Conservation (phyloP, 164 flowering plant species). For the Aristolochia californica region DNA sequence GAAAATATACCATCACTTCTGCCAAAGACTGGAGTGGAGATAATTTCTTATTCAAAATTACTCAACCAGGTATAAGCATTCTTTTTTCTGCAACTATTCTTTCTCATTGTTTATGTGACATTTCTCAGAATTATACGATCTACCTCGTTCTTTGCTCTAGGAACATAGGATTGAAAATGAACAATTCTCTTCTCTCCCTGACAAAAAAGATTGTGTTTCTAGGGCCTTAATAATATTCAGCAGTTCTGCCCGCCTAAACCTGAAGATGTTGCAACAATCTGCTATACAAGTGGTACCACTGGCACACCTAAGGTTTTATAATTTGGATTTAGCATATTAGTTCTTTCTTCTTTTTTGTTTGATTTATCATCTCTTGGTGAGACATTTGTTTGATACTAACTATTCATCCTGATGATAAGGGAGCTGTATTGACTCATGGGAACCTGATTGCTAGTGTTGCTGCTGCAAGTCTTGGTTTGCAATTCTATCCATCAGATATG, state of each 20-base stretch:
- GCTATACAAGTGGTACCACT: constrained; percentile 99
- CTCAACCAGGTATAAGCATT: constrained; percentile 47
- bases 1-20: constrained; percentile 69
- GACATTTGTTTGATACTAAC: background rate
- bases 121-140: background rate
- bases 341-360: background rate
- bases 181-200: background rate
- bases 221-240: constrained; percentile 59
- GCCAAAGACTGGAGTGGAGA: constrained; percentile 46
- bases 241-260: constrained; percentile 80
- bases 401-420: constrained; percentile 32
- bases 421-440: constrained; percentile 76
- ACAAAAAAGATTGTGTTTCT: background rate
- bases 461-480: constrained; percentile 26
- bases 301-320: constrained; percentile 88
- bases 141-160: background rate
- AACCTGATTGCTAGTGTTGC: constrained; percentile 84
- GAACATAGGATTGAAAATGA: too few relatives aligned
- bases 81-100: background rate
- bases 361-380: background rate
- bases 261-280: constrained; percentile 90
- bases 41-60: constrained; percentile 58
- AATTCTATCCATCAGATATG: constrained; percentile 71
- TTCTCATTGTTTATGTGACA: too few relatives aligned
- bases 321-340: background rate